These are phyloP conservation scores for Phylloporus sp. DNA, from an alignment of 768 basidiomycete genomes.

Conservation along the genomic window DNA sequence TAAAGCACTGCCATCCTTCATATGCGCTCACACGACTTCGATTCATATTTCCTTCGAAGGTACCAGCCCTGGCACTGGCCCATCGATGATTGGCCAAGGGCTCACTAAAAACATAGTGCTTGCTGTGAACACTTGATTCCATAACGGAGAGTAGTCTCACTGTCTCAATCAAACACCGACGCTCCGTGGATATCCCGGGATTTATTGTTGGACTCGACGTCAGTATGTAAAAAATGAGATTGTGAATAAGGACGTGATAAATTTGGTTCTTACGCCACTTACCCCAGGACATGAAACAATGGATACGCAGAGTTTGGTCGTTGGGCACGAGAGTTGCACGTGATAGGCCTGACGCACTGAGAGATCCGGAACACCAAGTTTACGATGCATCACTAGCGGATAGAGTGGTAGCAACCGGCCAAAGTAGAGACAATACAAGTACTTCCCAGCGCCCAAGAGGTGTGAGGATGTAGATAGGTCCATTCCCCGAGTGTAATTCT, in stretches of 20 bases:
- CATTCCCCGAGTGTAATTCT: not conserved
- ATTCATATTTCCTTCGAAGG: conserved; percentile 5
- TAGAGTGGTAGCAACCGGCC: not conserved
- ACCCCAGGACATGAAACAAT: conserved; percentile 12
- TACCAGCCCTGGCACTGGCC: not conserved
- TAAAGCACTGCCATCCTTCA: conserved; percentile 12
- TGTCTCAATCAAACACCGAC: not conserved
- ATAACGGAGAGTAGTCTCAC: not conserved
- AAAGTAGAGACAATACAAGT: not conserved
- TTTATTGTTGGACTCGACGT: not conserved
- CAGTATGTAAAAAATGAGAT: not conserved
- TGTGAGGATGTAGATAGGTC: not conserved
- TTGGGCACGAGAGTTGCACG: not conserved
- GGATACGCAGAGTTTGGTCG: not conserved
- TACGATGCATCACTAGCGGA: not conserved
- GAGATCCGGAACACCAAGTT: conserved; percentile 11
- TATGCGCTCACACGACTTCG: conserved; percentile 2
- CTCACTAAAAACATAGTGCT: conserved; percentile 2
- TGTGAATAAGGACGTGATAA: not conserved
- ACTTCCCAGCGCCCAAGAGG: not conserved
- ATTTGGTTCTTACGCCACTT: not conserved
- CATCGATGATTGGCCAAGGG: conserved; percentile 6
- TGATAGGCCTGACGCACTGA: conserved; percentile 1
- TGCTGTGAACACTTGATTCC: not conserved
- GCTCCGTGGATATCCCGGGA: not conserved